phyloP scores from a whole-genome alignment of 2,329 filamentous ascomycete species.

The Claviceps humidiphila region DNA sequence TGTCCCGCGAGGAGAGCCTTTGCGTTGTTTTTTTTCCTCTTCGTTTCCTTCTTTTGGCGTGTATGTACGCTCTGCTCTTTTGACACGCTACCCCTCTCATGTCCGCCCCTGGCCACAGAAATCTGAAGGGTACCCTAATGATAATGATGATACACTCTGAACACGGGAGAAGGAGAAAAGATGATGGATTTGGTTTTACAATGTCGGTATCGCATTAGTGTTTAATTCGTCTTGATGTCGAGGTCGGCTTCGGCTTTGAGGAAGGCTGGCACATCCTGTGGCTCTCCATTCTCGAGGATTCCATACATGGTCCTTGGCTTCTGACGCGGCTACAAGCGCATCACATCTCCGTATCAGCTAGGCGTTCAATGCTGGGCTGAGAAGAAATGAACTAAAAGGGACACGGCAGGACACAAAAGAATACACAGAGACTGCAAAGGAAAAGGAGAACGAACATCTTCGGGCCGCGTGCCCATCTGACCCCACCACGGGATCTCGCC shows the following conservation, averaged over 20 bases:
- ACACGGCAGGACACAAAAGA: not conserved
- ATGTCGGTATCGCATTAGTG: not conserved
- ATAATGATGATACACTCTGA: not conserved
- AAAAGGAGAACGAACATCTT: slow-evolving; percentile 20
- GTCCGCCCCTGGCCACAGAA: not conserved
- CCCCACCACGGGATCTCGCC: slow-evolving; percentile 32
- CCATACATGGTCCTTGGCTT: slow-evolving; percentile 27
- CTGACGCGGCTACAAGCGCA: slow-evolving; percentile 19
- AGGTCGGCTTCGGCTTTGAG: slow-evolving; percentile 14
- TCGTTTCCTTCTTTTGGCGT: not conserved
- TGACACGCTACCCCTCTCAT: not conserved
- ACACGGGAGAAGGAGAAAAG: not conserved
- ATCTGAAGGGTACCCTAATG: not conserved
- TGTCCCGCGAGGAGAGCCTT: no score
- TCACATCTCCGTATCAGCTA: not conserved
- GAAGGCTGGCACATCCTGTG: slow-evolving; percentile 20
- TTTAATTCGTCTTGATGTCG: not conserved
- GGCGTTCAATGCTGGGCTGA: not conserved
- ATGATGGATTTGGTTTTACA: not conserved
- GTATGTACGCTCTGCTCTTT: not conserved
- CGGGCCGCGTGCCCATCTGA: slow-evolving; percentile 27
- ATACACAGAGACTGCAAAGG: not conserved
- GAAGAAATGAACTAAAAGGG: no score
- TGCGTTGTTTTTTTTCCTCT: not conserved
- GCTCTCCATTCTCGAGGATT: slow-evolving; percentile 27